phyloP scores from a whole-genome alignment of 225 moss, liverwort and hornwort genomes.

The Pseudoscleropodium purum region DNA sequence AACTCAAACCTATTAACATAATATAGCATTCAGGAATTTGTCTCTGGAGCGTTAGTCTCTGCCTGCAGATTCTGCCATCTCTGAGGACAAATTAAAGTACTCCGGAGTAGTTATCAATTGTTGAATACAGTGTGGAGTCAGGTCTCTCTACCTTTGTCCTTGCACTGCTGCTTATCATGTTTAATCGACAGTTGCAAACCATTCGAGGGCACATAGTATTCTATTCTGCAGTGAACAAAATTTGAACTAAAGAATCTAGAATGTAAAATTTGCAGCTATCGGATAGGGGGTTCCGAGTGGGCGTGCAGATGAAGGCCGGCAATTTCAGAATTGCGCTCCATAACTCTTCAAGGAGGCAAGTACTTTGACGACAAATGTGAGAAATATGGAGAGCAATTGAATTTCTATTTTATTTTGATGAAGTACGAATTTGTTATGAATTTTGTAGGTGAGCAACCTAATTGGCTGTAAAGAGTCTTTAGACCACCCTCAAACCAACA shows the following conservation, averaged over 20 bases:
- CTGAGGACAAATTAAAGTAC: background rate
- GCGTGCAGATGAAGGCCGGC: background rate
- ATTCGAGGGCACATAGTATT: background rate
- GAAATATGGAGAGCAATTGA: accelerated
- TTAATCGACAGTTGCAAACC: background rate
- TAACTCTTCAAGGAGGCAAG: no score
- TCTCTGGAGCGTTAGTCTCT: background rate
- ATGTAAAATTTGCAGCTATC: background rate
- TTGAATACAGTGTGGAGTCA: background rate
- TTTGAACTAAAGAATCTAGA: background rate
- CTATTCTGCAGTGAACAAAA: background rate
- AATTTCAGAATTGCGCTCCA: background rate
- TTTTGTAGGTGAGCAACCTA: background rate
- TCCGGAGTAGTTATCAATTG: background rate
- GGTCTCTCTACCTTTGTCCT: background rate
- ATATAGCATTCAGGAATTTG: background rate
- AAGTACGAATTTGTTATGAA: background rate
- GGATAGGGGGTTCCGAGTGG: background rate
- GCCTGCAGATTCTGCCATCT: background rate
- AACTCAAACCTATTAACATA: background rate
- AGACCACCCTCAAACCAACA: accelerated
- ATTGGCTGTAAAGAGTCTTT: background rate
- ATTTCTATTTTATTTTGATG: background rate
- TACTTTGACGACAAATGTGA: background rate
- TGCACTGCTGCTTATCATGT: background rate